A percentile compares a stretch with the other conserved stretches of the same genome.
Evolutionary conservation across 441 rosid species (phyloP).

Genomic region (Pelargonium australe): DNA sequence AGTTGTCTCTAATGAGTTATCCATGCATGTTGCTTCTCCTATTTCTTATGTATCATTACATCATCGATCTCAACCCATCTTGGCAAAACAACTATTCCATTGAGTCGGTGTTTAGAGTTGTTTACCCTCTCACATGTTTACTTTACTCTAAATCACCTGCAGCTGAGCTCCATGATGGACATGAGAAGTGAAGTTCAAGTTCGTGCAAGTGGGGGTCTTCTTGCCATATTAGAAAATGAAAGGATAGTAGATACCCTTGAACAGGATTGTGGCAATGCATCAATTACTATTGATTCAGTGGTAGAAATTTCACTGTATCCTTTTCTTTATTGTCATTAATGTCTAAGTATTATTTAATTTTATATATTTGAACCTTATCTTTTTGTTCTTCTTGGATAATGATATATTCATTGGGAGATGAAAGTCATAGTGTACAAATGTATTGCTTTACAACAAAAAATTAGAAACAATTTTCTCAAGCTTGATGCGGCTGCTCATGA

Average conservation of each 20-base stretch:
- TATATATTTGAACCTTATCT: neutral
- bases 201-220: slow-evolving; percentile 92
- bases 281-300: slow-evolving; percentile 75
- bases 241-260: slow-evolving; percentile 77
- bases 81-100: slow-evolving; percentile 6
- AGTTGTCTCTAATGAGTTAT: slow-evolving; percentile 4
- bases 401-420: slow-evolving; percentile 1
- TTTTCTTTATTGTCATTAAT: slow-evolving; percentile 20
- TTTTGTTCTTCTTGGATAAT: slow-evolving; percentile 4
- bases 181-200: slow-evolving; percentile 83
- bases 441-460: slow-evolving; percentile 34
- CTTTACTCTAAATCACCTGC: slow-evolving; percentile 23
- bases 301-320: slow-evolving; percentile 79
- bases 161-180: slow-evolving; percentile 97
- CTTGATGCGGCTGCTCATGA: slow-evolving; percentile 90
- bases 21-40: slow-evolving; percentile 1
- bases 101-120: slow-evolving; percentile 1
- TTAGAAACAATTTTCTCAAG: slow-evolving; percentile 83
- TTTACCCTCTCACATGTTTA: slow-evolving; percentile 10
- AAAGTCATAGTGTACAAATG: slow-evolving; percentile 18
- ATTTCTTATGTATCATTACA: neutral
- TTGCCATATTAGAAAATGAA: slow-evolving; percentile 90
- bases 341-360: slow-evolving; percentile 16
- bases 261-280: slow-evolving; percentile 67
- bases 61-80: slow-evolving; percentile 5